These are phyloP conservation scores for Penicillium salamii DNA, from an alignment of 495 filamentous ascomycete species.

Conservation along the genomic window DNA sequence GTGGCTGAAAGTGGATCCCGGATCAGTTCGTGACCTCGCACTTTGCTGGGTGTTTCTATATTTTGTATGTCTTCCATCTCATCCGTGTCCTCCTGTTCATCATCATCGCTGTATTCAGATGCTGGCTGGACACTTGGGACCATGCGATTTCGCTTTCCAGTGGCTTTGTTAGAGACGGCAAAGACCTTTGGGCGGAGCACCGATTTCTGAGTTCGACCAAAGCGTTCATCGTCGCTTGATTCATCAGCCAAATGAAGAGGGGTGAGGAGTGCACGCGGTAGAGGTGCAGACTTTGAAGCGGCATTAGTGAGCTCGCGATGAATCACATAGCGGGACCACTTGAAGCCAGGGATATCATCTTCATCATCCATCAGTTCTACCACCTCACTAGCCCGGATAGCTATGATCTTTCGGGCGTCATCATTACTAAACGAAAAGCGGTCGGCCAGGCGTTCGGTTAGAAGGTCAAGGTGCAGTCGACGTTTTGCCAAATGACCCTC, in stretches of 20 bases:
- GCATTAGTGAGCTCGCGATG: constrained; percentile 42
- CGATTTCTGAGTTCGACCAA: constrained; percentile 44
- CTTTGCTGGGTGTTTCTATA: constrained; percentile 46
- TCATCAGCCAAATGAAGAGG: constrained; percentile 34
- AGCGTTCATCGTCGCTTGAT: constrained; percentile 41
- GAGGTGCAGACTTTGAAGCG: constrained; percentile 18
- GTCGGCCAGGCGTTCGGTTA: constrained; percentile 20
- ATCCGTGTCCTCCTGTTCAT: constrained; percentile 37
- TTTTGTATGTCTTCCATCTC: constrained; percentile 41
- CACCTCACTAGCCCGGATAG: constrained; percentile 29
- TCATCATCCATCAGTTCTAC: constrained; percentile 38
- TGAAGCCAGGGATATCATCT: constrained; percentile 33
- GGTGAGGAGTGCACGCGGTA: constrained; percentile 31
- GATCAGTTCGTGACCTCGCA: constrained; percentile 39
- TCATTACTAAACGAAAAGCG: constrained; percentile 24
- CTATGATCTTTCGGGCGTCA: constrained; percentile 37
- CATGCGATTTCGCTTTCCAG: constrained; percentile 48
- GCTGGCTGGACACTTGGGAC: constrained; percentile 27
- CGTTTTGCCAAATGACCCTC: constrained; percentile 46
- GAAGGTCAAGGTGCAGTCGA: constrained; percentile 39
- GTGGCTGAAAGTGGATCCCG: constrained; percentile 41
- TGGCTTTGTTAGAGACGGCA: constrained; percentile 38
- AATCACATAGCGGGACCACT: constrained; percentile 45
- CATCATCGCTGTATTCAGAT: constrained; percentile 30
- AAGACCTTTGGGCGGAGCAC: constrained; percentile 50